phyloP scores from a whole-genome alignment of 345 rosid species.

The Firmiana major region DNA sequence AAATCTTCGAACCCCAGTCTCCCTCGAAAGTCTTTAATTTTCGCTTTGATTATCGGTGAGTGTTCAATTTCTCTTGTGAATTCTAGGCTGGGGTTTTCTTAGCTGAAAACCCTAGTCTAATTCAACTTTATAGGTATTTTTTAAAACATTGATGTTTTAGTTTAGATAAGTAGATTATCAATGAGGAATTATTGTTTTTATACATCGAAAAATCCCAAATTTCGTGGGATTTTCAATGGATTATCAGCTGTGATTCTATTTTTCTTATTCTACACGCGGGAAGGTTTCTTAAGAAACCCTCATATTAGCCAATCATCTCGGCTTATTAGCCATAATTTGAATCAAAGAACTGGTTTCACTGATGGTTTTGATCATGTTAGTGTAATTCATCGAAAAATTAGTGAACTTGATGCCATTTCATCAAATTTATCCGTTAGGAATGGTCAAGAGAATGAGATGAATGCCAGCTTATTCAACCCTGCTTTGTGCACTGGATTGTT shows the following conservation, averaged over 20 bases:
- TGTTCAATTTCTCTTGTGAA: background rate
- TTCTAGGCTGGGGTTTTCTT: conserved; percentile 25
- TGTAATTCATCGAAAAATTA: conserved; percentile 28
- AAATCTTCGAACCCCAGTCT: background rate
- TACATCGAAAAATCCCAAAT: conserved; percentile 27
- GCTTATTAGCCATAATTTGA: conserved; percentile 18
- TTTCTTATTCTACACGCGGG: conserved; percentile 33
- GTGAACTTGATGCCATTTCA: conserved; percentile 19
- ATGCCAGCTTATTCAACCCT: conserved; percentile 21
- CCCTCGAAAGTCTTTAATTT: background rate
- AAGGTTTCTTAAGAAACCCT: conserved; percentile 29
- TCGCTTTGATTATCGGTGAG: conserved; percentile 1
- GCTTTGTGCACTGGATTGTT: conserved; percentile 43
- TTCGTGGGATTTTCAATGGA: conserved; percentile 42
- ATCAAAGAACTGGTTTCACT: conserved; percentile 1
- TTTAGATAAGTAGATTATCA: background rate
- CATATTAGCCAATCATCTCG: conserved; percentile 20
- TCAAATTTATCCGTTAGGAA: conserved; percentile 17
- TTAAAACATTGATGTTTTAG: conserved; percentile 1
- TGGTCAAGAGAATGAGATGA: conserved; percentile 24
- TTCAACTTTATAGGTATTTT: background rate
- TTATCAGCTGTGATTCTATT: conserved; percentile 30
- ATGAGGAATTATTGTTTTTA: conserved; percentile 12
- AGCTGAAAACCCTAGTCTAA: conserved; percentile 31
- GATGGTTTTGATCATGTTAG: conserved; percentile 23